Percentiles rank a stretch among this genome's conserved stretches.
These are phyloP conservation scores for Coprinopsis sp. DNA, from an alignment of 768 basidiomycete species.

Conservation along the genomic window DNA sequence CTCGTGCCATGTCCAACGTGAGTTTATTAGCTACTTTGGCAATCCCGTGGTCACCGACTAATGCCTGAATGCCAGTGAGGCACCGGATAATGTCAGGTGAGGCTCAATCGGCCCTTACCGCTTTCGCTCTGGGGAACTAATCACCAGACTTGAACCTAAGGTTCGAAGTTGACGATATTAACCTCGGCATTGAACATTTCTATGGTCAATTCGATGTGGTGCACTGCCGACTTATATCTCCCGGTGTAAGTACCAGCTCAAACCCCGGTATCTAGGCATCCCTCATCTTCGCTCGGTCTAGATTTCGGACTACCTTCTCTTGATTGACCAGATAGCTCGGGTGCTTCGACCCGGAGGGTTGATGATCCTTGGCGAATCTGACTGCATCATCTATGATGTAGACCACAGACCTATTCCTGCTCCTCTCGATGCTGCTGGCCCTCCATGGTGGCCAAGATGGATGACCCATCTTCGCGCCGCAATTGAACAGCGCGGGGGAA, in stretches of 20 bases:
- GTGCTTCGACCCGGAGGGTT: slow-evolving; percentile 70
- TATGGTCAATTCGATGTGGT: slow-evolving; percentile 75
- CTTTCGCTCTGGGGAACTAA: too few relatives aligned
- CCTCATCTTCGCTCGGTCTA: slow-evolving; percentile 19
- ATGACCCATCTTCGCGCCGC: slow-evolving; percentile 1
- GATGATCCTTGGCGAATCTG: slow-evolving; percentile 62
- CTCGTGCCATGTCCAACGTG: slow-evolving; percentile 68
- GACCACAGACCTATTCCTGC: slow-evolving; percentile 26
- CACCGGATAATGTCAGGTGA: background rate
- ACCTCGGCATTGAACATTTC: slow-evolving; percentile 81
- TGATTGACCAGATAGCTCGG: slow-evolving; percentile 64
- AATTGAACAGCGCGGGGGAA: slow-evolving; percentile 5
- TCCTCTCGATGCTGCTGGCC: background rate
- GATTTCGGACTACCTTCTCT: slow-evolving; percentile 62
- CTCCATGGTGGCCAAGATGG: slow-evolving; percentile 8
- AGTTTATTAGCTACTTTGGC: background rate
- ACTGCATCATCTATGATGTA: slow-evolving; percentile 57
- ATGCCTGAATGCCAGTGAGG: background rate
- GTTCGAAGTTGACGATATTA: slow-evolving; percentile 81
- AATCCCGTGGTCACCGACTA: too few relatives aligned
- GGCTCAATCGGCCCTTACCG: too few relatives aligned
- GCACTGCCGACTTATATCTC: slow-evolving; percentile 65
- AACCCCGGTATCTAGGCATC: slow-evolving; percentile 2
- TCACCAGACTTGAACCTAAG: too few relatives aligned
- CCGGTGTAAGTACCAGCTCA: slow-evolving; percentile 51